Evolutionary conservation across 129 eudicot genomes (phyloP).

Genomic region (Erigeron canadensis): DNA sequence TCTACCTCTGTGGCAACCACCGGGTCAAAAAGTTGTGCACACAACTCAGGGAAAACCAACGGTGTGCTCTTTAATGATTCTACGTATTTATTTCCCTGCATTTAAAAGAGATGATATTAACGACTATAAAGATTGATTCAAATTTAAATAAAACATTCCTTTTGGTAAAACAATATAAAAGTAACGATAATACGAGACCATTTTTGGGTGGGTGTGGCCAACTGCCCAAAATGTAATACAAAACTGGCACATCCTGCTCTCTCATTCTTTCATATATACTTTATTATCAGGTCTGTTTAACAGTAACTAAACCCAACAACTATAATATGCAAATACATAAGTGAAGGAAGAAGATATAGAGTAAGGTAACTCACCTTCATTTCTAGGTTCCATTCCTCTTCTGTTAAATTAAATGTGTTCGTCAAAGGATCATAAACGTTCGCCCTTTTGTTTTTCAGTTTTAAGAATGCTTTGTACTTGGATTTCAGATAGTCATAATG

Average conservation of each 20-base stretch:
- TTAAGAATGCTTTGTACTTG: slow-evolving; percentile 33
- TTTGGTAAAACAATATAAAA: no score
- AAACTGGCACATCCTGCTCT: no score
- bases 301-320: neutral
- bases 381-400: slow-evolving; percentile 31
- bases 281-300: neutral
- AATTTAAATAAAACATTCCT: neutral
- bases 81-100: slow-evolving; percentile 17
- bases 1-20: neutral
- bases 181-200: no score
- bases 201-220: no score
- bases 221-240: no score
- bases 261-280: neutral
- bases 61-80: slow-evolving; percentile 29
- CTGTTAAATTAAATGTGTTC: slow-evolving; percentile 29
- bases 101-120: neutral
- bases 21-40: slow-evolving; percentile 34
- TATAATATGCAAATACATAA: neutral
- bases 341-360: neutral
- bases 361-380: slow-evolving; percentile 19
- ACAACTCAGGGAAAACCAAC: slow-evolving; percentile 26
- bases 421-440: slow-evolving; percentile 27
- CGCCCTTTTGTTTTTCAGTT: slow-evolving; percentile 15
- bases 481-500: slow-evolving; percentile 31
- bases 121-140: neutral